Conservation (phyloP, 2,329 filamentous ascomycete species). For the Hymenoscyphus infarciens region DNA sequence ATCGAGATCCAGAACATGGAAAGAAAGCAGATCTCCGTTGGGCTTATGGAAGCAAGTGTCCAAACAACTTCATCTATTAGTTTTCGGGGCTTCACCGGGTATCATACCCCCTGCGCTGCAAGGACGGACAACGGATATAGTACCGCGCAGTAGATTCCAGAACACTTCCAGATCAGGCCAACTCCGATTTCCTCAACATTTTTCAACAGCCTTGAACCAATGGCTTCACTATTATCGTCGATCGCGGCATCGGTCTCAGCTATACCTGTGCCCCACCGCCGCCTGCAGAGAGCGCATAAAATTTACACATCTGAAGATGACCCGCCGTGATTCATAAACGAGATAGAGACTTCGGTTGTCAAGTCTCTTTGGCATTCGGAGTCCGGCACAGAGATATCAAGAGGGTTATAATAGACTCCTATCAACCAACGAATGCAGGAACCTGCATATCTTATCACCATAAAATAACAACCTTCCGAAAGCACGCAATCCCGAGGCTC, state of each 20-base stretch:
- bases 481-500: constrained; percentile 3
- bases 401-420: neutral
- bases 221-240: neutral
- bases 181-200: neutral
- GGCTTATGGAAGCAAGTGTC: neutral
- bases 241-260: constrained; percentile 1
- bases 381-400: neutral
- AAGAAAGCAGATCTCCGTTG: neutral
- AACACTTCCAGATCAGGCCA: neutral
- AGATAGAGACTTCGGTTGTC: neutral
- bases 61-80: neutral
- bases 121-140: neutral
- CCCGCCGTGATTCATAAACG: neutral
- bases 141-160: neutral
- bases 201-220: neutral
- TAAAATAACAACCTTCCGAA: neutral
- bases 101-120: neutral
- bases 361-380: neutral
- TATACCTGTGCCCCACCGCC: neutral
- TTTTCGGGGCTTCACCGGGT: neutral
- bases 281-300: neutral
- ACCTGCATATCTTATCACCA: constrained; percentile 3
- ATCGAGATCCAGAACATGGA: neutral
- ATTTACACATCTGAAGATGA: neutral
- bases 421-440: neutral